These are phyloP conservation scores for Hypoxylon sp. DNA, from an alignment of 2,329 filamentous ascomycete genomes.

Conservation along the genomic window DNA sequence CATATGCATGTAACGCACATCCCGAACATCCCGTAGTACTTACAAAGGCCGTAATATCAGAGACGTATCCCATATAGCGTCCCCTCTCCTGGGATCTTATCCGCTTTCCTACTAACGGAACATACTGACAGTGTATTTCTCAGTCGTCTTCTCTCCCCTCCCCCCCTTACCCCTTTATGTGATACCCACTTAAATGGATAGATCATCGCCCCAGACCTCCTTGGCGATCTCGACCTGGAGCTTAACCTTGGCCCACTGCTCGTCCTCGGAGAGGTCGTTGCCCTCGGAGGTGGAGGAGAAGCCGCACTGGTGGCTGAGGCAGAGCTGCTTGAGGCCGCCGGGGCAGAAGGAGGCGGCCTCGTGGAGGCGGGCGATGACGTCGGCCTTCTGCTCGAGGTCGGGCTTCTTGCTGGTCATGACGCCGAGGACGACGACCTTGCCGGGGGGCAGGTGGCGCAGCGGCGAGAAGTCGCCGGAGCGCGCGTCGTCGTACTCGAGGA, in stretches of 20 bases:
- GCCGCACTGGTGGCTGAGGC: slow-evolving; percentile 65
- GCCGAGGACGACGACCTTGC: slow-evolving; percentile 64
- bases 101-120: neutral
- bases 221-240: slow-evolving; percentile 65
- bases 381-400: slow-evolving; percentile 59
- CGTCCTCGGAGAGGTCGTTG: slow-evolving; percentile 62
- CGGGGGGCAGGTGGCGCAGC: slow-evolving; percentile 59
- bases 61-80: neutral
- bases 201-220: slow-evolving; percentile 62
- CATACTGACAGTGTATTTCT: too few relatives aligned
- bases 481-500: slow-evolving; percentile 66
- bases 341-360: slow-evolving; percentile 58
- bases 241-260: slow-evolving; percentile 65
- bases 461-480: slow-evolving; percentile 63
- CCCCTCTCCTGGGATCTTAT: too few relatives aligned
- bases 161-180: too few relatives aligned
- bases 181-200: slow-evolving; percentile 42
- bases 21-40: neutral
- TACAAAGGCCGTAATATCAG: neutral
- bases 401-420: slow-evolving; percentile 65
- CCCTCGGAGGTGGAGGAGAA: slow-evolving; percentile 65
- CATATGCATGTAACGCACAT: neutral
- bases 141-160: too few relatives aligned
- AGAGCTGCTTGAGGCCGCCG: slow-evolving; percentile 62
- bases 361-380: slow-evolving; percentile 50